A percentile compares a stretch with the other conserved stretches of the same genome.
Evolutionary conservation across 192 early-diverging fungal genomes (phyloP).

Genomic region (Backusella luteola): DNA sequence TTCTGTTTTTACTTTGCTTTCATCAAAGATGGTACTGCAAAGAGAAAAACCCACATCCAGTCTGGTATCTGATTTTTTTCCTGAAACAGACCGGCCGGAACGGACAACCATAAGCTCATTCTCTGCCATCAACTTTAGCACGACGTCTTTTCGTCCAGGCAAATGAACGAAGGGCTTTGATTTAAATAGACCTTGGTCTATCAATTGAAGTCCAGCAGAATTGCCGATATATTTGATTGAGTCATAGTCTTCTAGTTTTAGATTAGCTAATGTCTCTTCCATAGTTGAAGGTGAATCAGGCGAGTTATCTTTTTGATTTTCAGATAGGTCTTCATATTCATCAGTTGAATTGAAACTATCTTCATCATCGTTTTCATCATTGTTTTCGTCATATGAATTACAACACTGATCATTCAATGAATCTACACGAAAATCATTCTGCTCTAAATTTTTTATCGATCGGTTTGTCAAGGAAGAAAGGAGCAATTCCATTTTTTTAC

Average conservation of each 20-base stretch:
- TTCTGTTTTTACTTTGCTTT: slow-evolving; percentile 5
- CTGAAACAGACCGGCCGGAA: slow-evolving; percentile 20
- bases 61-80: slow-evolving; percentile 14
- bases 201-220: slow-evolving; percentile 30
- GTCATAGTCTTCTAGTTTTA: slow-evolving; percentile 33
- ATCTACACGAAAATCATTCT: slow-evolving; percentile 6
- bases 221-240: slow-evolving; percentile 26
- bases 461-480: slow-evolving; percentile 20
- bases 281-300: background rate
- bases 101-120: slow-evolving; percentile 31
- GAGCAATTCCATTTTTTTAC: slow-evolving; percentile 34
- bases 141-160: slow-evolving; percentile 30
- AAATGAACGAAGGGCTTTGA: slow-evolving; percentile 17
- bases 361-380: slow-evolving; percentile 1
- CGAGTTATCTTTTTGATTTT: background rate
- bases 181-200: slow-evolving; percentile 31
- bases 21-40: slow-evolving; percentile 18
- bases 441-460: slow-evolving; percentile 30
- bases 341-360: background rate
- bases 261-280: slow-evolving; percentile 18
- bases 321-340: background rate
- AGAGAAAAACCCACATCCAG: slow-evolving; percentile 31
- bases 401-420: background rate
- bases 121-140: slow-evolving; percentile 26
- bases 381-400: background rate